These are phyloP conservation scores for Jimgerdemannia flammicorona DNA, from an alignment of 192 early-diverging fungal genomes.

Conservation along the genomic window DNA sequence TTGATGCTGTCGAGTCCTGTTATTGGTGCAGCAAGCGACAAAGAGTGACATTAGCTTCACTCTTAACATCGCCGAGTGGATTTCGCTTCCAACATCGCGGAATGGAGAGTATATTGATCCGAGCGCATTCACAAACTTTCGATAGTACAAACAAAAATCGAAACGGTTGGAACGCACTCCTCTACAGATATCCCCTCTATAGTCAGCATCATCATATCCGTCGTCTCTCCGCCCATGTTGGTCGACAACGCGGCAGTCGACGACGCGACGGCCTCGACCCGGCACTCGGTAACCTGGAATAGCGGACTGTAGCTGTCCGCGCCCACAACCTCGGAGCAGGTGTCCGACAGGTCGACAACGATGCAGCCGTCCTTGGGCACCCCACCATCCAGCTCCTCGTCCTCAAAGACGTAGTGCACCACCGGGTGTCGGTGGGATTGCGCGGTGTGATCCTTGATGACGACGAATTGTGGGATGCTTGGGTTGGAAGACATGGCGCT, in stretches of 20 bases:
- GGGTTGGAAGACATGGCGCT: neutral
- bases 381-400: conserved; percentile 25
- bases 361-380: conserved; percentile 32
- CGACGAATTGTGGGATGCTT: conserved; percentile 40
- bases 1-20: too few species aligned
- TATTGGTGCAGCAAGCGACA: too few species aligned
- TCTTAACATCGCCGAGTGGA: too few species aligned
- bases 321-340: conserved; percentile 16
- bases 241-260: neutral
- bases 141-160: neutral
- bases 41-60: too few species aligned
- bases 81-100: too few species aligned
- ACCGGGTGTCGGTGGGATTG: conserved; percentile 36
- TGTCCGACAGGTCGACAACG: conserved; percentile 27
- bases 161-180: neutral
- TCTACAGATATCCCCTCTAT: neutral
- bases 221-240: neutral
- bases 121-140: too few species aligned
- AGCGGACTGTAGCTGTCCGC: conserved; percentile 35
- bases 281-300: conserved; percentile 30
- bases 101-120: too few species aligned
- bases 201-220: neutral
- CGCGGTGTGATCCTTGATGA: conserved; percentile 35
- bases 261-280: neutral
- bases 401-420: conserved; percentile 44